Conservation (phyloP, 441 rosid species). For the Aquilaria agallochum region DNA sequence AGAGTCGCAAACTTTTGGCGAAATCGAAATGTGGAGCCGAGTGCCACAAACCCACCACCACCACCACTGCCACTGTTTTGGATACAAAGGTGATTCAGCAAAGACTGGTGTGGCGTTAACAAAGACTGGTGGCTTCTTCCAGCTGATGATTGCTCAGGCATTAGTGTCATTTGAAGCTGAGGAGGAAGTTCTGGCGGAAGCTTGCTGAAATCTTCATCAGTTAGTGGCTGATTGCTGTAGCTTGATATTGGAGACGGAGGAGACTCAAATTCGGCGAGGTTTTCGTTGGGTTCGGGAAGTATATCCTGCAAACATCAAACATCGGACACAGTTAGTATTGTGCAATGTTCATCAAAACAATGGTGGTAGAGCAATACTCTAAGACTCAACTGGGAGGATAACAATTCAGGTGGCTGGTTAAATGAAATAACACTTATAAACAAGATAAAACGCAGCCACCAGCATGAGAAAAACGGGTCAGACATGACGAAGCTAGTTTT, state of each 20-base stretch:
- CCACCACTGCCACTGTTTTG: slow-evolving; percentile 27
- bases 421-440: too few relatives aligned
- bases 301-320: slow-evolving; percentile 31
- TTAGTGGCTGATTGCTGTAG: slow-evolving; percentile 34
- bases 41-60: slow-evolving; percentile 39
- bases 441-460: too few relatives aligned
- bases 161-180: slow-evolving; percentile 30
- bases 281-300: slow-evolving; percentile 38
- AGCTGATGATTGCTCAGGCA: slow-evolving; percentile 19
- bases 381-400: background rate
- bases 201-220: slow-evolving; percentile 40
- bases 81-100: slow-evolving; percentile 51
- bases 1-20: slow-evolving; percentile 55
- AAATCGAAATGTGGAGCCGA: slow-evolving; percentile 50
- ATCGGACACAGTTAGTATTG: background rate
- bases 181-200: slow-evolving; percentile 59
- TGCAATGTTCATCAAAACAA: background rate
- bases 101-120: slow-evolving; percentile 32
- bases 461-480: too few relatives aligned
- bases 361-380: background rate
- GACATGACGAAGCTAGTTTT: too few relatives aligned
- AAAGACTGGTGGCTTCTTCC: slow-evolving; percentile 9
- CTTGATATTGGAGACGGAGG: slow-evolving; percentile 59
- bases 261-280: slow-evolving; percentile 36
- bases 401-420: background rate